A percentile compares a stretch with the other conserved stretches of the same genome.
Evolutionary conservation across 306 rosid species (phyloP).

Genomic region (Calophaca sinica): DNA sequence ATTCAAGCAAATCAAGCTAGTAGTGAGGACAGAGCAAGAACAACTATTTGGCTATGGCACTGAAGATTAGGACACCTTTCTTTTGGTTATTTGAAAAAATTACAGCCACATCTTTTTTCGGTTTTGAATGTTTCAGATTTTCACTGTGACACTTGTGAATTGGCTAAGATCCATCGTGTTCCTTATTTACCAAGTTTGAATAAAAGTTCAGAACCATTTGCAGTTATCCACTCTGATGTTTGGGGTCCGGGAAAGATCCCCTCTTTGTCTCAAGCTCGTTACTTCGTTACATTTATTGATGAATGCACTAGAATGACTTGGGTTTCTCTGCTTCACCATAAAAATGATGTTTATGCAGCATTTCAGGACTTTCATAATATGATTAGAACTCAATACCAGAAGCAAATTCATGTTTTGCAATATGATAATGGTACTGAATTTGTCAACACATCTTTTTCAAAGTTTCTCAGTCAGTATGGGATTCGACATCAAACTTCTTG

Average conservation of each 20-base stretch:
- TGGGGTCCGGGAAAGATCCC: neutral
- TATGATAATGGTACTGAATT: too few species aligned
- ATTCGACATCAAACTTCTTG: too few species aligned
- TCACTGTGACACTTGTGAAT: slow-evolving; percentile 29
- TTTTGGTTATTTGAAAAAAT: neutral
- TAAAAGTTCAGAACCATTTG: slow-evolving; percentile 2
- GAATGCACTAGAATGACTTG: slow-evolving; percentile 25
- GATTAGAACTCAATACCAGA: too few species aligned
- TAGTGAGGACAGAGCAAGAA: neutral
- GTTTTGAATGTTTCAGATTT: neutral
- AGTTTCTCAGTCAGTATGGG: too few species aligned
- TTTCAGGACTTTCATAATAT: too few species aligned
- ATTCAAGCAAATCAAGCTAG: neutral
- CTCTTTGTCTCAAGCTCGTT: neutral
- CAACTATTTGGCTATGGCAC: neutral
- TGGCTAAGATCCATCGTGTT: slow-evolving; percentile 14
- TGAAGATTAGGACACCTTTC: neutral
- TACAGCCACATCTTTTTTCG: neutral
- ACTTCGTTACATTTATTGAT: slow-evolving; percentile 2
- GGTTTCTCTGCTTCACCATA: neutral
- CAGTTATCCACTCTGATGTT: neutral
- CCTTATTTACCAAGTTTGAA: slow-evolving; percentile 18
- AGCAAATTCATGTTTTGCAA: too few species aligned
- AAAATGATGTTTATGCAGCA: too few species aligned
- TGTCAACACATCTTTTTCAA: too few species aligned